Evolutionary conservation across 2,329 filamentous ascomycete genomes (phyloP).

Genomic region (Aureobasidium lini): DNA sequence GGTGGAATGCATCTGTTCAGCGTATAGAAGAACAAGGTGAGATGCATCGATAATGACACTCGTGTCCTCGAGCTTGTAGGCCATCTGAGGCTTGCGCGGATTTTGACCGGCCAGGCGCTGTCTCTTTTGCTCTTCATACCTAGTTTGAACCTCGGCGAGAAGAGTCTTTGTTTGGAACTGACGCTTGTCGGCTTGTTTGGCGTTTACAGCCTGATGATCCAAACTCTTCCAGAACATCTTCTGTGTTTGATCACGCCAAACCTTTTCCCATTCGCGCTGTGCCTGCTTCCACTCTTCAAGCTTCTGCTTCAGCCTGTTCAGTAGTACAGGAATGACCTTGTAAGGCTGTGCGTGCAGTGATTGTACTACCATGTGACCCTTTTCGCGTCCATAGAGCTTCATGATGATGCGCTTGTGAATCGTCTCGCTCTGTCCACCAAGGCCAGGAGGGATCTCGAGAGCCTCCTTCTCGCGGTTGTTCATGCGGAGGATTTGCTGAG

Average conservation of each 20-base stretch:
- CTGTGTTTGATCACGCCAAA: constrained; percentile 94
- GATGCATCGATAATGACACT: constrained; percentile 46
- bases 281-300: constrained; percentile 97
- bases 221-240: constrained; percentile 93
- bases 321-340: constrained; percentile 77
- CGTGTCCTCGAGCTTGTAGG: constrained; percentile 59
- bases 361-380: constrained; percentile 75
- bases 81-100: constrained; percentile 51
- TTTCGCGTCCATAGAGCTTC: constrained; percentile 87
- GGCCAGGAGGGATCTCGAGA: constrained; percentile 73
- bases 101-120: constrained; percentile 41
- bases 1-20: constrained; percentile 34
- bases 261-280: constrained; percentile 96
- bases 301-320: constrained; percentile 88
- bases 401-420: constrained; percentile 97
- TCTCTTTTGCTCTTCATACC: constrained; percentile 82
- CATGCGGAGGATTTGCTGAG: constrained; percentile 81
- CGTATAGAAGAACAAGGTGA: constrained; percentile 37
- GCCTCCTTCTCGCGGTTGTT: constrained; percentile 57
- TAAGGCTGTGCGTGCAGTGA: constrained; percentile 81
- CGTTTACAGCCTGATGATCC: constrained; percentile 90
- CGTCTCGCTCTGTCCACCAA: constrained; percentile 88
- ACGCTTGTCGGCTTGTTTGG: constrained; percentile 84
- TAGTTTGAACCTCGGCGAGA: constrained; percentile 82
- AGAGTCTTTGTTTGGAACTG: constrained; percentile 85